Evolutionary conservation across 768 basidiomycete genomes (phyloP).

Genomic region (Boletus subparvulus): DNA sequence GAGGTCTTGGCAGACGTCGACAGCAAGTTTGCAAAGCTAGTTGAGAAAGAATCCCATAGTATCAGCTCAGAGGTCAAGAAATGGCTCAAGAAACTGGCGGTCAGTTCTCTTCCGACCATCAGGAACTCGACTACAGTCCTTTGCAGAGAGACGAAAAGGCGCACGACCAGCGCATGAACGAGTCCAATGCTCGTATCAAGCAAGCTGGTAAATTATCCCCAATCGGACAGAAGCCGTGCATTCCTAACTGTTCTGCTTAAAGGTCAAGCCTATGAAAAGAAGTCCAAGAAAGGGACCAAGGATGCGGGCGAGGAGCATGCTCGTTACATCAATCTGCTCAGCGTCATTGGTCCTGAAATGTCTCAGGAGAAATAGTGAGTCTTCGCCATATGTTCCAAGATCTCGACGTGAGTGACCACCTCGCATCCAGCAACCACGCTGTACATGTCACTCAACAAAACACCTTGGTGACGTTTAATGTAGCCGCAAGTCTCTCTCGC

Average conservation of each 20-base stretch:
- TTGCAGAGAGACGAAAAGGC: slow-evolving; percentile 75
- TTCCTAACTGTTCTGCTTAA: slow-evolving; percentile 5
- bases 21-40: slow-evolving; percentile 69
- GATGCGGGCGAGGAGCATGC: slow-evolving; percentile 75
- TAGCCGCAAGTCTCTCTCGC: slow-evolving; percentile 65
- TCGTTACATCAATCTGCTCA: slow-evolving; percentile 73
- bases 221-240: not conserved
- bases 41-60: slow-evolving; percentile 68
- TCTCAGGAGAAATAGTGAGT: slow-evolving; percentile 78
- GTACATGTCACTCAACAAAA: slow-evolving; percentile 63
- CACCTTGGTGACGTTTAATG: slow-evolving; percentile 51
- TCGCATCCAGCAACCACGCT: slow-evolving; percentile 57
- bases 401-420: not conserved
- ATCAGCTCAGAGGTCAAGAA: slow-evolving; percentile 73
- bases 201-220: slow-evolving; percentile 54
- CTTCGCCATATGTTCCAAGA: not conserved
- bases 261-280: slow-evolving; percentile 80
- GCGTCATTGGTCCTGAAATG: slow-evolving; percentile 71
- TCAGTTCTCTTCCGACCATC: slow-evolving; percentile 35
- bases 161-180: slow-evolving; percentile 69
- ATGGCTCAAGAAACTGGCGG: slow-evolving; percentile 83
- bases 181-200: slow-evolving; percentile 70
- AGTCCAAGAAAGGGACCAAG: slow-evolving; percentile 66
- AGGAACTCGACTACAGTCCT: not conserved
- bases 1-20: slow-evolving; percentile 72